Conservation (phyloP, 257 asterid species). For the Solanum arcanum region DNA sequence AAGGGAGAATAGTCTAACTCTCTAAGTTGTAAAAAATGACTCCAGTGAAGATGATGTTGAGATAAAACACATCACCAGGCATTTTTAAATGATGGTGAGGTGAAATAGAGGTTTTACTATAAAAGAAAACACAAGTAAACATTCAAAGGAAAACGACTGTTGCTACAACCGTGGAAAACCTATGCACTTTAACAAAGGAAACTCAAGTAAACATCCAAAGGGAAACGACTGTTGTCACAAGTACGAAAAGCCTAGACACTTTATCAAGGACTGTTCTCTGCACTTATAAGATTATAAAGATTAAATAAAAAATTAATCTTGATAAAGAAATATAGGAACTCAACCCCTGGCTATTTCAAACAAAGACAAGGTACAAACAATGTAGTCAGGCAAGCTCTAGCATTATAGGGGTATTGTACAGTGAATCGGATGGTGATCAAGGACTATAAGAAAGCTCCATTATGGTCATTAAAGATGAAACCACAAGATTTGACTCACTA, state of each 20-base stretch:
- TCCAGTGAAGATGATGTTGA: not conserved
- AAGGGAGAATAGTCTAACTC: not conserved
- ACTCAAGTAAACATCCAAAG: not conserved
- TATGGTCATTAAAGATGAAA: not conserved
- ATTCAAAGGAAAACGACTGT: not conserved
- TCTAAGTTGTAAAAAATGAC: not conserved
- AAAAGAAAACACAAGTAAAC: not conserved
- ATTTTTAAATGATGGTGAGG: not conserved
- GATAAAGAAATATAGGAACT: not conserved
- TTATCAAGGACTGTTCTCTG: not conserved
- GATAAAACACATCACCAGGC: not conserved
- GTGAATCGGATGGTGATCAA: too few relatives aligned
- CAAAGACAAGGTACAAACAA: not conserved
- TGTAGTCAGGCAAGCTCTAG: not conserved
- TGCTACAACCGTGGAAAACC: not conserved
- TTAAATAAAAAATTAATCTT: too few relatives aligned
- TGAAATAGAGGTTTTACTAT: not conserved
- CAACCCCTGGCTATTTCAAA: not conserved
- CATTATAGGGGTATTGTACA: not conserved
- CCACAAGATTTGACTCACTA: not conserved
- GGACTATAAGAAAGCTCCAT: not conserved
- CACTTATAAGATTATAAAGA: too few relatives aligned
- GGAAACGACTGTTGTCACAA: not conserved
- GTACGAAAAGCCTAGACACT: not conserved
- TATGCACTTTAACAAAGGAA: not conserved